Evolutionary conservation across 1,284 basidiomycete genomes (phyloP), one percentile per base, ranked within the genome.

Genomic region (Athelia psychrophila): DNA sequence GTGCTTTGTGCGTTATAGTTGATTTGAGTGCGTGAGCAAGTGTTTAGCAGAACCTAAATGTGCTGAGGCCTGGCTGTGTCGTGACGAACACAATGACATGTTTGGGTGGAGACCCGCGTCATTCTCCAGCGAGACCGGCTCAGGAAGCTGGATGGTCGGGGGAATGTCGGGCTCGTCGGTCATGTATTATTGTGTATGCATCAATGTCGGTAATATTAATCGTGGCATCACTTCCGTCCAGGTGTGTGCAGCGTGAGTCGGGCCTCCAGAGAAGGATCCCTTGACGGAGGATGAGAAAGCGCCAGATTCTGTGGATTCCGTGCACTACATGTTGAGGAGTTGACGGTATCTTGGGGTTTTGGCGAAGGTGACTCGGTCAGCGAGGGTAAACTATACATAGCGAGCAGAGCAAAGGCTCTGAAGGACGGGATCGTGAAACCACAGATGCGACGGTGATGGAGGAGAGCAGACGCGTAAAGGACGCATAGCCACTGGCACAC

Each of bases 161-260:
- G 42, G 18, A 48, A 71, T 60, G 35, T 72, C 62, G 10, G 66
- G 69, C 53, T 81, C 79, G 40, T 77, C n/a, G n/a, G n/a, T n/a
- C 84, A 63, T 88, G 87, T 22, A 80, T 77, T 33, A 75, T 75
- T 86, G 90, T 90, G 67, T 89, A 88, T 18, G 81, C 68, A 69
- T 90, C 86, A 64, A 86, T 83, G 51, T 80, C 81, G 55, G 47
- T 48, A 16, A n/a, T n/a, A n/a, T n/a, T n/a, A n/a, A 24, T 71
- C 62, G 63, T 67, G 63, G 47, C 65, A 57, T 67, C 76, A 73
- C 57, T 70, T 57, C 51, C 72, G 61, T 53, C 72, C 69, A 50
- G 74, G 62, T 61, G 56, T 72, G 72, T 52, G 65, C 52, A 19
- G 64, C 60, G 20, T 65, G 76, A 49, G 73, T 63, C 50, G 77